Conservation (phyloP, 2,329 filamentous ascomycete species). For the Nothophoma quercina region DNA sequence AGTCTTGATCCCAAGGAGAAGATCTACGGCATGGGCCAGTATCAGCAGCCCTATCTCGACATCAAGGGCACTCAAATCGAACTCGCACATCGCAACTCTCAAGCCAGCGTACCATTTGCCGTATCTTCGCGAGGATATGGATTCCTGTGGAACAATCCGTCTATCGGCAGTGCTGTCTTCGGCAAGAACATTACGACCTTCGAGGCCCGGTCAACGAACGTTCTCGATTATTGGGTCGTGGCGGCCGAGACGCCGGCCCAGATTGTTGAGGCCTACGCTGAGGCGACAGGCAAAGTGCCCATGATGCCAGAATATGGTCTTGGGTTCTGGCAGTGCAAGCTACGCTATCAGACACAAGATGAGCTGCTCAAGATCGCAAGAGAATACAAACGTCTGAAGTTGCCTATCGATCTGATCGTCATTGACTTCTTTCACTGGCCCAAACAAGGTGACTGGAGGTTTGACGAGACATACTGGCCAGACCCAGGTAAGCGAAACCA, state of each 20-base stretch:
- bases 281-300: slow-evolving; percentile 65
- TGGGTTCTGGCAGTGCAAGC: slow-evolving; percentile 74
- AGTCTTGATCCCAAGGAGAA: slow-evolving; percentile 62
- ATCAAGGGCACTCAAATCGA: slow-evolving; percentile 70
- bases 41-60: slow-evolving; percentile 70
- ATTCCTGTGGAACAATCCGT: slow-evolving; percentile 72
- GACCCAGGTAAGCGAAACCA: slow-evolving; percentile 55
- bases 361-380: slow-evolving; percentile 67
- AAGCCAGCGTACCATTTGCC: slow-evolving; percentile 70
- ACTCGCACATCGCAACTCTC: slow-evolving; percentile 71
- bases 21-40: slow-evolving; percentile 75
- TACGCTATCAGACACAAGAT: slow-evolving; percentile 71
- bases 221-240: slow-evolving; percentile 71
- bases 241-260: slow-evolving; percentile 63
- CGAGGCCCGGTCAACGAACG: slow-evolving; percentile 65
- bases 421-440: slow-evolving; percentile 75
- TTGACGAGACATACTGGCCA: slow-evolving; percentile 70
- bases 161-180: slow-evolving; percentile 66
- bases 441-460: slow-evolving; percentile 72
- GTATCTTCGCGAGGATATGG: slow-evolving; percentile 69
- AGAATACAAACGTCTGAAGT: slow-evolving; percentile 62
- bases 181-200: slow-evolving; percentile 69
- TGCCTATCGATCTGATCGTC: slow-evolving; percentile 72
- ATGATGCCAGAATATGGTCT: slow-evolving; percentile 75
- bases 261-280: slow-evolving; percentile 65